Evolutionary conservation across 208 protist genomes (phyloP).

Genomic region (Strigomonas galati): DNA sequence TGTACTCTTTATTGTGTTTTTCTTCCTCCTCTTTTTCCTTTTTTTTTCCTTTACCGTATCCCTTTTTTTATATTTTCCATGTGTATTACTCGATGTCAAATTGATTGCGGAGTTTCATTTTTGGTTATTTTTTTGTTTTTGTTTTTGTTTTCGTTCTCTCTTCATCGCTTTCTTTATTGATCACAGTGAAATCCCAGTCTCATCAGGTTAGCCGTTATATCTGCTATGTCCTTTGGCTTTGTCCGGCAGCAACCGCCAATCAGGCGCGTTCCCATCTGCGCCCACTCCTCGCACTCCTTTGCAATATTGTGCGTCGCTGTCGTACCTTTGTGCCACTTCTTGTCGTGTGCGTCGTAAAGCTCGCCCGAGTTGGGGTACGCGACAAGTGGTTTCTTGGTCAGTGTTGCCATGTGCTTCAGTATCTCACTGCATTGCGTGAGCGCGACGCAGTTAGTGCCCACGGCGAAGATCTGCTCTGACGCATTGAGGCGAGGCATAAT

Average conservation of each 20-base stretch:
- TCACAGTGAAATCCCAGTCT: background rate
- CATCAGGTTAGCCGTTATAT: slow-evolving; percentile 7
- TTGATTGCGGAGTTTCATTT: too few species aligned
- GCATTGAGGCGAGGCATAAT: slow-evolving; percentile 33
- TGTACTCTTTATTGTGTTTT: too few species aligned
- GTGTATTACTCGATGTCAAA: too few species aligned
- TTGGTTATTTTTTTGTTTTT: too few species aligned
- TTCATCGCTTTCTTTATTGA: too few species aligned
- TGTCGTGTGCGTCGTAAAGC: slow-evolving; percentile 32
- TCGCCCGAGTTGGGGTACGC: slow-evolving; percentile 65
- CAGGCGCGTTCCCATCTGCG: slow-evolving; percentile 26
- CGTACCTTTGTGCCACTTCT: slow-evolving; percentile 21
- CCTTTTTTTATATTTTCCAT: too few species aligned
- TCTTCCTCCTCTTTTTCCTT: too few species aligned
- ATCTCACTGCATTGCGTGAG: slow-evolving; percentile 19
- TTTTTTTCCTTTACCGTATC: too few species aligned
- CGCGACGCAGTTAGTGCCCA: slow-evolving; percentile 62
- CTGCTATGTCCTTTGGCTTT: slow-evolving; percentile 1
- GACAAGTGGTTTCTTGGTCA: slow-evolving; percentile 49
- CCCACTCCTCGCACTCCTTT: slow-evolving; percentile 21
- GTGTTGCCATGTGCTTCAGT: slow-evolving; percentile 23
- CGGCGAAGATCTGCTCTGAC: slow-evolving; percentile 29
- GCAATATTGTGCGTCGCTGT: slow-evolving; percentile 17
- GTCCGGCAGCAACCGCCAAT: slow-evolving; percentile 56
- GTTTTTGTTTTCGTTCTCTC: too few species aligned